Conservation (phyloP, 805 yeast genomes). For the Candida glaebosa region DNA sequence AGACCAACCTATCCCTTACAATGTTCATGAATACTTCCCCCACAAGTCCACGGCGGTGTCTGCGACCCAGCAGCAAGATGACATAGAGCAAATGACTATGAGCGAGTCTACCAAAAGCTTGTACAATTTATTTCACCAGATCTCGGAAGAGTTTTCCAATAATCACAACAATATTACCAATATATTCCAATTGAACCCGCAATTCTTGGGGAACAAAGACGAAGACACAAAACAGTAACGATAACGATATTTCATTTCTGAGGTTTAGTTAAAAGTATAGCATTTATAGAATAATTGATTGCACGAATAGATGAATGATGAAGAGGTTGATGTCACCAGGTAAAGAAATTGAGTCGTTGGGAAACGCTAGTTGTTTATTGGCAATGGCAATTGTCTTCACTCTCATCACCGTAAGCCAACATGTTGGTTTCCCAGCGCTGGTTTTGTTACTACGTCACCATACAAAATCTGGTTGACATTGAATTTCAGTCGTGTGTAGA, state of each 20-base stretch:
- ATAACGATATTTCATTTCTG: not conserved
- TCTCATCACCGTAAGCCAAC: no score
- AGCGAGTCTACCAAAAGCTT: conserved; percentile 30
- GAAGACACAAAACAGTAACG: not conserved
- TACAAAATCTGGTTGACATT: no score
- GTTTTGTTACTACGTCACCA: no score
- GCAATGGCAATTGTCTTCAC: no score
- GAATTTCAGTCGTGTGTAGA: not conserved
- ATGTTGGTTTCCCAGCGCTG: no score
- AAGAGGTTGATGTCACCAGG: no score
- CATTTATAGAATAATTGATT: not conserved
- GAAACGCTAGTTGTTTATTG: no score
- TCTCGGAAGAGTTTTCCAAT: conserved; percentile 20
- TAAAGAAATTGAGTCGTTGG: no score
- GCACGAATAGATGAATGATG: no score
- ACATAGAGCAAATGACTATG: conserved; percentile 10
- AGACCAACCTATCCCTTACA: conserved; percentile 12
- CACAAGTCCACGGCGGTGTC: conserved; percentile 11
- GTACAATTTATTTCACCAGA: conserved; percentile 26
- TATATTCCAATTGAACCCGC: conserved; percentile 19
- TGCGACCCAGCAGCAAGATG: conserved; percentile 11
- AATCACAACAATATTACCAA: conserved; percentile 19
- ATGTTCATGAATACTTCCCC: conserved; percentile 9
- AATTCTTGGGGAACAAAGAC: conserved; percentile 2
- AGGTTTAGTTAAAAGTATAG: not conserved